Evolutionary conservation across 108 stramenopile genomes (phyloP).

Genomic region (Skeletonema costatum): DNA sequence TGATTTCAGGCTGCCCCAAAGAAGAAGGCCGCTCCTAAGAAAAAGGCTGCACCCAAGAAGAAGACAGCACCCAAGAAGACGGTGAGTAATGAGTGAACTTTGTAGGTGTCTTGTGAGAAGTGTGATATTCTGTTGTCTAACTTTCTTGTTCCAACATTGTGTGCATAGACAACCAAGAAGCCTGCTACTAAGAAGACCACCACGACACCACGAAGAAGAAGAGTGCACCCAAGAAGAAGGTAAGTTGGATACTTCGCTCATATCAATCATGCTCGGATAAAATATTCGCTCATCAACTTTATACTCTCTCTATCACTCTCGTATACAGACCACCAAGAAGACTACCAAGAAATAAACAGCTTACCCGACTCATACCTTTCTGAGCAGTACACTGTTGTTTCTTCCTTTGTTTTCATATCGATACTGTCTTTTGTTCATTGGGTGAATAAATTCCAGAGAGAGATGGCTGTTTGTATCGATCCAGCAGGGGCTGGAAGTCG

Average conservation of each 20-base stretch:
- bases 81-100: background rate
- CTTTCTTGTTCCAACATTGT: background rate
- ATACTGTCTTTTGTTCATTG: background rate
- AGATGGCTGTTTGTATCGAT: background rate
- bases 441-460: background rate
- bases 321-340: background rate
- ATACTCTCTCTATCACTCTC: background rate
- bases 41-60: background rate
- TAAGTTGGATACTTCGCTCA: background rate
- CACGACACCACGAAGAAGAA: background rate
- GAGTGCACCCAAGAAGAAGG: background rate
- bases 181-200: background rate
- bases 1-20: background rate
- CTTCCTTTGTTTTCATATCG: background rate
- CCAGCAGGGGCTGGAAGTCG: background rate
- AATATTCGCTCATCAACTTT: background rate
- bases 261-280: background rate
- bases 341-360: background rate
- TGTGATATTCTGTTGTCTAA: too few species aligned
- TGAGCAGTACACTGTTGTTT: background rate
- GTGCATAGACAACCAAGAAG: background rate
- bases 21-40: background rate
- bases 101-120: background rate
- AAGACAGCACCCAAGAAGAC: background rate
- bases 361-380: background rate